Base-by-base conservation (phyloP, 257 asterid genomes). In the Nicotiana sylvestris region DNA sequence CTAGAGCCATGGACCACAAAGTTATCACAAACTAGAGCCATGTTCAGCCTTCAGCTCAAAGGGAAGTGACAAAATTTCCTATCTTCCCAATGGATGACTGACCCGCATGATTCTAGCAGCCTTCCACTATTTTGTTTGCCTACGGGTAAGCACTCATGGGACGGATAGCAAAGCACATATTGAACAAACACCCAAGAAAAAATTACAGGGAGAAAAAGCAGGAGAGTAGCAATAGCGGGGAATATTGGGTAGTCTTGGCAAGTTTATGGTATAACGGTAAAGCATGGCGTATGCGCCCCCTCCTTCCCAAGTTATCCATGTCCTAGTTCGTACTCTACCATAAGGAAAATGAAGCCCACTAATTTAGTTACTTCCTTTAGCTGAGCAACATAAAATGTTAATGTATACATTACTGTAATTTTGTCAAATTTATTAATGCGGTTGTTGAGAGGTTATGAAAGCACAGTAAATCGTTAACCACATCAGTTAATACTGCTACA, bases 331-430 rank as follows among this genome's bases (percentile, higher is more conserved):
- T 39, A 69, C 5, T 68, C n/a, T 27, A 64, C 37, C 12, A 64
- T 64, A 64, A 64, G 18, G 69, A 64, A 64, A 64, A 64, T 64
- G 69, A 64, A 69, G 32, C 77, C 77, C 77, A 10, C 77, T 69
- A 39, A 15, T 69, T 69, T 2, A 27, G 11, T 3, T 70, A 39
- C 35, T 70, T 39, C 49, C 78, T 70, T 70, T 70, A 43, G 58
- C 57, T 39, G 78, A 43, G 58, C 58, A 43, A 70, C 13, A 43
- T 70, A 21, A 70, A 43, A 56, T 70, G 78, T 21, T 13, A 11
- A 43, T 43, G 8, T 70, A 70, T 32, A 21, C 6, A 2, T 11
- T 2, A 70, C 3, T 21, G 78, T 43, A 70, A 70, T 39, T 43
- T 70, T 43, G 78, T 43, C 78, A 70, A 70, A 70, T 43, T 43